Evolutionary conservation across 192 early-diverging fungal genomes (phyloP).

Genomic region (Gamsiella multidivaricata): DNA sequence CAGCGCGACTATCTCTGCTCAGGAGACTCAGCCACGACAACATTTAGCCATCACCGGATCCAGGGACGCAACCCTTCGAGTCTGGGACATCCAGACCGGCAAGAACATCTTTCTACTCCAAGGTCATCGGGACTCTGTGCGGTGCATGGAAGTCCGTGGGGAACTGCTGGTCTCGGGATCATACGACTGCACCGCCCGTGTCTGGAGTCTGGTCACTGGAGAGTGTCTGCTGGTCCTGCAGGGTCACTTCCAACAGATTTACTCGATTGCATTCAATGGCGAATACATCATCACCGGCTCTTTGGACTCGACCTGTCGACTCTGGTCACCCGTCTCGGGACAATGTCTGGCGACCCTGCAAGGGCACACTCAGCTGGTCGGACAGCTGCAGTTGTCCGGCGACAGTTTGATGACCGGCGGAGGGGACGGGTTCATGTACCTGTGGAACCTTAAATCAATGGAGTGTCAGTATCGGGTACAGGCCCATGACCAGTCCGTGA

Average conservation of each 20-base stretch:
- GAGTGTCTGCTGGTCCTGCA: conserved; percentile 74
- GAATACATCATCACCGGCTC: conserved; percentile 89
- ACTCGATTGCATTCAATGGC: conserved; percentile 91
- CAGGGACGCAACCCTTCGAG: conserved; percentile 90
- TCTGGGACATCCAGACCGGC: conserved; percentile 84
- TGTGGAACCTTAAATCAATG: conserved; percentile 85
- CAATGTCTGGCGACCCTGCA: conserved; percentile 81
- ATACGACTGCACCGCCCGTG: conserved; percentile 92
- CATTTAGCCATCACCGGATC: conserved; percentile 90
- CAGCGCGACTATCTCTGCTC: too few species aligned
- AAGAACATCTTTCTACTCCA: conserved; percentile 79
- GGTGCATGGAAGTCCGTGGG: conserved; percentile 89
- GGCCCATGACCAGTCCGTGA: conserved; percentile 87
- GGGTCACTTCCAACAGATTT: conserved; percentile 95
- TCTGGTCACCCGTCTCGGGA: conserved; percentile 92
- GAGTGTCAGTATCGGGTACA: conserved; percentile 72
- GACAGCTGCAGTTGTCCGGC: conserved; percentile 86
- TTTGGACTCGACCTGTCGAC: conserved; percentile 90
- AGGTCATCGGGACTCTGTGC: conserved; percentile 91
- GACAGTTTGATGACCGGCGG: conserved; percentile 91
- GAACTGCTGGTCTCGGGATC: conserved; percentile 90
- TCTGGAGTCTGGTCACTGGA: conserved; percentile 89
- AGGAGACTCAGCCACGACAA: too few species aligned
- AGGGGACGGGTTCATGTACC: conserved; percentile 89
- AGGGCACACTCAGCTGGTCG: conserved; percentile 94